phyloP scores from a whole-genome alignment of 2,329 filamentous ascomycete genomes.

The Aureobasidium namibiae region DNA sequence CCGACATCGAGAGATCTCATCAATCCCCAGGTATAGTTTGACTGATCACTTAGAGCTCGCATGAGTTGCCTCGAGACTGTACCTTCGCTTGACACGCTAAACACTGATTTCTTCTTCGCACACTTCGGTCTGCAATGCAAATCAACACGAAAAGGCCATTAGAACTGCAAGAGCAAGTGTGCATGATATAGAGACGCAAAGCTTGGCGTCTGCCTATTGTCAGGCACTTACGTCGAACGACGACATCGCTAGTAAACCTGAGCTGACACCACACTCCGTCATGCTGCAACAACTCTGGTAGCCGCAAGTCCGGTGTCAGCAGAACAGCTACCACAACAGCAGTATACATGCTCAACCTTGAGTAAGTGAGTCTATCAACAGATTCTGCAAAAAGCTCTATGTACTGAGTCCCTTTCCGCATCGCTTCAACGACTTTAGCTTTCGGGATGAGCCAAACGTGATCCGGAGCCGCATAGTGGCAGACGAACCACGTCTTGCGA shows the following conservation, averaged over 20 bases:
- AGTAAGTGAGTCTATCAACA: no score
- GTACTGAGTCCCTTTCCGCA: no score
- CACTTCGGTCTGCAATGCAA: no score
- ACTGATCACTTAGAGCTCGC: background rate
- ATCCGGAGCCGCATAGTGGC: background rate
- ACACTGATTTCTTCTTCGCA: no score
- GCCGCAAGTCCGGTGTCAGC: no score
- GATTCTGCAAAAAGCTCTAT: background rate
- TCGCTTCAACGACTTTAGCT: no score
- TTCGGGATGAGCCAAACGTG: background rate
- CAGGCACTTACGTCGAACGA: background rate
- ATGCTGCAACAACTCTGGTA: background rate
- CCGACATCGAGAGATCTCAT: background rate
- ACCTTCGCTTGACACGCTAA: background rate
- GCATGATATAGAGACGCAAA: background rate
- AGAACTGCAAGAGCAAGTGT: background rate
- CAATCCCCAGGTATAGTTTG: background rate
- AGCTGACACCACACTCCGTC: background rate
- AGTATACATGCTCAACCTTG: no score
- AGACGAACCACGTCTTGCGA: background rate
- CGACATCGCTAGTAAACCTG: background rate
- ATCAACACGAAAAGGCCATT: background rate
- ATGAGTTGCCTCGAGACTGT: background rate
- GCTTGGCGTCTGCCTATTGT: background rate
- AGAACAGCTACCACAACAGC: no score